Evolutionary conservation across 2,329 filamentous ascomycete species (phyloP), one percentile per base, ranked within the genome.

Genomic region (Alternaria gaisen): DNA sequence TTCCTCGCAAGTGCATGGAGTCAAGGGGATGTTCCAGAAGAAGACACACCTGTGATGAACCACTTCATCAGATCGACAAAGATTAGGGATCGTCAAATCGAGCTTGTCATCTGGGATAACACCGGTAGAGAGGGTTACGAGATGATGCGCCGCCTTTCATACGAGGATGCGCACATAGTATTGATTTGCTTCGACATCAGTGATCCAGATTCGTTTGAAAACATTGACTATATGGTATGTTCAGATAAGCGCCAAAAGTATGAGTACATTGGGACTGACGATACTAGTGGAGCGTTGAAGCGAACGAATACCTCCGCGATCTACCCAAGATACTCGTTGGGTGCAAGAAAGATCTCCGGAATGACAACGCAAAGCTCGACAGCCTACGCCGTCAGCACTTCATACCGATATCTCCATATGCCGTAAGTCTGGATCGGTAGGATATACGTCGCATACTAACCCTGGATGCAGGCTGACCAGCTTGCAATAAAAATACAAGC

Each of bases 111-210:
- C 4, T 61, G 61, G 42, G 64, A 66, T 28, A 57, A 36, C 12
- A 30, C 30, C 11, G 63, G 57, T 10, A 22, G 32, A 34, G 54
- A 54, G 2, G 38, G 10, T 22, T 44, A 54, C 12, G 44, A 56
- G 11, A 44, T 34, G 18, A n/a, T 61, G 22, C 58, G 61, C 16
- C 54, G 54, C 7, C 36, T 41, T 28, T 47, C 36, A 5, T 58
- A 65, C 30, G 20, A 54, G 3, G 48, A 50, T 16, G 53, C 58
- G 1, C 62, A 64, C 18, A 51, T 64, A 11, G 50, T 66, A 4
- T 34, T 70, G 16, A 56, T 70, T 3, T 68, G 66, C 50, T 68
- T 70, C 43, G 63, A 65, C 30, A 64, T 69, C 9, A 48, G 36
- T 11, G 48, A 60, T 6, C 48, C 34, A 3, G 51, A 61, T 5